Evolutionary conservation across 192 early-diverging fungal species (phyloP).

Genomic region (Entomortierella parvispora): DNA sequence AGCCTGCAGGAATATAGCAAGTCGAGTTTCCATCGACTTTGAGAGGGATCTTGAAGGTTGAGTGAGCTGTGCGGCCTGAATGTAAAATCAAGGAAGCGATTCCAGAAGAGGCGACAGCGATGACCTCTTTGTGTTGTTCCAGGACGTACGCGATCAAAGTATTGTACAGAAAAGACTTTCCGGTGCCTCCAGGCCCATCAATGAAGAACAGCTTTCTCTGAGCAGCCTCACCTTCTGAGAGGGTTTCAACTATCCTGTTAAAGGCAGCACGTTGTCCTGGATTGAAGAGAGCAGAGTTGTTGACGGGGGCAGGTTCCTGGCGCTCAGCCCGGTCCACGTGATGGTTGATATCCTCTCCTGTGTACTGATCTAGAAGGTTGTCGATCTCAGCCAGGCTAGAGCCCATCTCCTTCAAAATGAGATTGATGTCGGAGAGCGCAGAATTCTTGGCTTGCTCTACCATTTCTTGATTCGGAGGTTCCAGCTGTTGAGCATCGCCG

Average conservation of each 20-base stretch:
- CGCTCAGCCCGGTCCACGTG: too few relatives aligned
- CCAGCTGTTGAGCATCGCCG: neutral
- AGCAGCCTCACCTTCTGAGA: neutral
- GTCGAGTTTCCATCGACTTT: slow-evolving; percentile 5
- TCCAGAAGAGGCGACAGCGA: slow-evolving; percentile 45
- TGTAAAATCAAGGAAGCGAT: slow-evolving; percentile 39
- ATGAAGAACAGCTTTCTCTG: slow-evolving; percentile 4
- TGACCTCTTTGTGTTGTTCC: neutral
- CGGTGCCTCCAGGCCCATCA: slow-evolving; percentile 31
- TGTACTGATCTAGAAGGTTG: neutral
- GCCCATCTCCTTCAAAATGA: slow-evolving; percentile 7
- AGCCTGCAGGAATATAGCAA: slow-evolving; percentile 9
- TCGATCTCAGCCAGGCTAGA: neutral
- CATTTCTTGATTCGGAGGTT: slow-evolving; percentile 3
- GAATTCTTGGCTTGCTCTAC: neutral
- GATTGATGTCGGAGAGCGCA: slow-evolving; percentile 3
- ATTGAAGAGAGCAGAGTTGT: too few relatives aligned
- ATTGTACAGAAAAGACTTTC: slow-evolving; percentile 43
- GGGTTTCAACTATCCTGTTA: neutral
- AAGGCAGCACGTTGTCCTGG: too few relatives aligned
- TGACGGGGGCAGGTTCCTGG: too few relatives aligned
- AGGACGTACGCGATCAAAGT: slow-evolving; percentile 13
- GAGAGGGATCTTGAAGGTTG: slow-evolving; percentile 48
- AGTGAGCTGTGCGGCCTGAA: slow-evolving; percentile 39
- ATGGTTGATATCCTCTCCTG: neutral